Base-by-base conservation (phyloP, 192 early-diverging fungal species). In the Podila verticillata region DNA sequence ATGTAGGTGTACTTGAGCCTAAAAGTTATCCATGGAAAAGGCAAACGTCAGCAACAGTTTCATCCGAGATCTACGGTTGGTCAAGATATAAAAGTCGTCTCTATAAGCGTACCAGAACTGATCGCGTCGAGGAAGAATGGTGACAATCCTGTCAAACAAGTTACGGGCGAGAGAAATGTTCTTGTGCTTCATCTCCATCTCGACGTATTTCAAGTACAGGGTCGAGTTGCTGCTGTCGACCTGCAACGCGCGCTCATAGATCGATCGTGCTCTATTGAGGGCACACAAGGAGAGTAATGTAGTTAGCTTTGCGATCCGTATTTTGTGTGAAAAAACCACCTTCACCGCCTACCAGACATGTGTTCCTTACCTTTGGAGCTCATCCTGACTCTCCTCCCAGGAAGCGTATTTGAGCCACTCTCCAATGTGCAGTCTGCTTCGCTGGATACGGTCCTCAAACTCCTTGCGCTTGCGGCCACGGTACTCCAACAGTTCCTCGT, bases 101-200 rank as follows among this genome's bases (percentile, higher is more conserved):
- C 19, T 26, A 13, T 13, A 7, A 8, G 63, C 48, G 57, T 81
- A 83, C 93, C 94, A 95, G 74, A 95, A 95, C 84, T 93, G 92
- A 65, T 92, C 87, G 2, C 93, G 89, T 17, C 93, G 87, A 10
- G 98, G 98, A 30, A 99, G 82, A 24, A 97, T 74, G 10, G 93
- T 92, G 17, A 95, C 92, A 26, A 94, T 96, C 36, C 97, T 90
- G 83, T 99, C 98, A 65, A 94, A 95, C 28, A 99, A 81, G 74
- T 99, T 99, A 65, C 98, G 89, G 0, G 98, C 97, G 72, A 91
- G 84, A 79, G 96, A 94, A 69, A 98, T 85, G 84, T 98, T 98
- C 63, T 93, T 91, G 87, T 96, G 93, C 85, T 96, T 97, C 93
- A 99, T 97, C 81, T 99, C 98, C 93, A 99, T 91, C 73, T 99